Base-by-base conservation (phyloP, 441 rosid genomes). In the Gossypium schwendimanii region DNA sequence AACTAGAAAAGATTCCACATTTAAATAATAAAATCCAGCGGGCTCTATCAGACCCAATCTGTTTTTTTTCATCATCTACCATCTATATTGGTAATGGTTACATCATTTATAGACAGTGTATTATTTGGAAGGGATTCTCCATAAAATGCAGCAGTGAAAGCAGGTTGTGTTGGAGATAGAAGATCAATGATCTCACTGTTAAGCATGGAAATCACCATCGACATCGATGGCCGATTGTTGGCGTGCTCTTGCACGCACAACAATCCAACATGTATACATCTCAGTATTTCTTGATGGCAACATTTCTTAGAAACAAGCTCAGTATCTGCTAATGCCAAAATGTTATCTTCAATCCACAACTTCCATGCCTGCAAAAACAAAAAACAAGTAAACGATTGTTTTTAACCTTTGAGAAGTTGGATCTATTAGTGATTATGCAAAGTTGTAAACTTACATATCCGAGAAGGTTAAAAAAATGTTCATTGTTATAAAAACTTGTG, bases 221-320 rank as follows among this genome's bases (percentile, higher is more conserved):
- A 60, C 70, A 82, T 84, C 21, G 69, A 77, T 1, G 91, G 89
- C 65, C 89, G 81, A 4, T 83, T 84, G 4, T 52, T 77, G 12
- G 87, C 74, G 2, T 44, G 63, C 2, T 79, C 76, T 36, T 85
- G 87, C 5, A 86, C 83, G 57, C 84, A 87, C 14, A 85, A 54
- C 0, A 84, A 74, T 59, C 80, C 84, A 3, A 84, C 73, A 39
- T 85, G 87, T 17, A 80, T 80, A 72, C 81, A 80, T 68, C 82
- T 81, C 33, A 49, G 11, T 6, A 39, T 81, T 71, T 87, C 82
- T 0, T 20, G 6, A 1, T 14, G 6, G 0, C 20, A n/a, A 44
- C 69, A 61, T 4, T 80, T 55, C 10, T 71, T 68, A 3, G 5
- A 0, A 15, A 84, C 39, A 12, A 63, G 24, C 18, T 36, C 28